phyloP scores from a whole-genome alignment of 2,329 filamentous ascomycete genomes.

The Apiospora saccharicola region DNA sequence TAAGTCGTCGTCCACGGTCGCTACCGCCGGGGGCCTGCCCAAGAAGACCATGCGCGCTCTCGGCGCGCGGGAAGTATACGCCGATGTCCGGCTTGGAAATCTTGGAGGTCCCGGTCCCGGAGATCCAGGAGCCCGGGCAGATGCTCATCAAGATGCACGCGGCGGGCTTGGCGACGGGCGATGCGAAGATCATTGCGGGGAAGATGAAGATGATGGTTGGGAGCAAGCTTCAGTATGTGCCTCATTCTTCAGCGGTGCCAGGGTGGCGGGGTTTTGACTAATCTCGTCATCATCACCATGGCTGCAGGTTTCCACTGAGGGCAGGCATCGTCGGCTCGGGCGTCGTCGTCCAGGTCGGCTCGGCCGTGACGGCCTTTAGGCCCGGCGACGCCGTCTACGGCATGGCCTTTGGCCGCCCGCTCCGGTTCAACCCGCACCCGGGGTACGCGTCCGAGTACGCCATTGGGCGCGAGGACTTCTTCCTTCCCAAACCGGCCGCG shows the following conservation, averaged over 20 bases:
- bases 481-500: conserved; percentile 43
- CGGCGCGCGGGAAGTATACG: conserved; percentile 48
- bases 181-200: conserved; percentile 44
- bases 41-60: conserved; percentile 51
- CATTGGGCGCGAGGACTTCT: conserved; percentile 44
- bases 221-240: background rate
- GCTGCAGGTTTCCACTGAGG: conserved; percentile 35
- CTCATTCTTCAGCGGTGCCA: background rate
- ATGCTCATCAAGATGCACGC: conserved; percentile 52
- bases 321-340: conserved; percentile 41
- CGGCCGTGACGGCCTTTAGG: conserved; percentile 39
- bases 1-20: background rate
- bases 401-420: conserved; percentile 46
- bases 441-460: conserved; percentile 53
- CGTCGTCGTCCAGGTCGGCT: conserved; percentile 40
- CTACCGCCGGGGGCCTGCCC: conserved; percentile 35
- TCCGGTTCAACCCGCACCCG: conserved; percentile 36
- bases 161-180: conserved; percentile 44
- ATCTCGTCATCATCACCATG: conserved; percentile 33
- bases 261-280: conserved; percentile 33
- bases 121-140: conserved; percentile 51
- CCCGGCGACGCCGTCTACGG: conserved; percentile 51
- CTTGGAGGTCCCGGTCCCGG: conserved; percentile 51
- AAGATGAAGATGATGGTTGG: conserved; percentile 29
- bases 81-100: conserved; percentile 49